Percentiles rank a stretch among this genome's conserved stretches.
These are phyloP conservation scores for Claviceps paspali DNA, from an alignment of 2,329 filamentous ascomycete genomes.

Conservation along the genomic window DNA sequence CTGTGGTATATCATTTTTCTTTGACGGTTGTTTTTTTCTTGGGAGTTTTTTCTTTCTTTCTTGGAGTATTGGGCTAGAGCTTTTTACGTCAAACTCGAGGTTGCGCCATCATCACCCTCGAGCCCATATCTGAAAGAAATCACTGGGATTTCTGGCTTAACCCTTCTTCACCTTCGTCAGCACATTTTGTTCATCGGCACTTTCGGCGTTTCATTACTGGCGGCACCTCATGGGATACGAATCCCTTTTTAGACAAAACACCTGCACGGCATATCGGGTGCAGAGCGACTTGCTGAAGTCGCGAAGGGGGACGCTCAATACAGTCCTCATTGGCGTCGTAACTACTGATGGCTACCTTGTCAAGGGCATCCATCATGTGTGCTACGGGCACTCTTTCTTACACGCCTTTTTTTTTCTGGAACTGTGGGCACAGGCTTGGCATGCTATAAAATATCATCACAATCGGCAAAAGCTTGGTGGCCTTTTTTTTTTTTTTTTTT, in stretches of 20 bases:
- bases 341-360: background rate
- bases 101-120: background rate
- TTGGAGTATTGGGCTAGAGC: background rate
- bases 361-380: background rate
- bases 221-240: background rate
- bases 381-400: background rate
- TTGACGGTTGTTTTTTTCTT: background rate
- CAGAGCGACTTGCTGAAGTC: background rate
- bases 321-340: background rate
- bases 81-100: background rate
- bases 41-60: background rate
- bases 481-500: background rate
- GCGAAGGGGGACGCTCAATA: background rate
- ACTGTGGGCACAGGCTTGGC: background rate
- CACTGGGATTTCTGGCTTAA: background rate
- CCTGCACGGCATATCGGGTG: background rate
- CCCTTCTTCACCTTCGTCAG: background rate
- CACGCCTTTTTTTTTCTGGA: too few relatives aligned
- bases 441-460: too few relatives aligned
- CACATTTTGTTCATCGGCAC: conserved; percentile 20
- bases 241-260: conserved; percentile 1
- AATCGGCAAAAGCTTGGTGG: background rate
- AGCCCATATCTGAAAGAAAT: background rate
- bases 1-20: conserved; percentile 10
- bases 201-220: conserved; percentile 14